Evolutionary conservation across 176 grass and related monocot genomes (phyloP).

Genomic region (Oryza coarctata): DNA sequence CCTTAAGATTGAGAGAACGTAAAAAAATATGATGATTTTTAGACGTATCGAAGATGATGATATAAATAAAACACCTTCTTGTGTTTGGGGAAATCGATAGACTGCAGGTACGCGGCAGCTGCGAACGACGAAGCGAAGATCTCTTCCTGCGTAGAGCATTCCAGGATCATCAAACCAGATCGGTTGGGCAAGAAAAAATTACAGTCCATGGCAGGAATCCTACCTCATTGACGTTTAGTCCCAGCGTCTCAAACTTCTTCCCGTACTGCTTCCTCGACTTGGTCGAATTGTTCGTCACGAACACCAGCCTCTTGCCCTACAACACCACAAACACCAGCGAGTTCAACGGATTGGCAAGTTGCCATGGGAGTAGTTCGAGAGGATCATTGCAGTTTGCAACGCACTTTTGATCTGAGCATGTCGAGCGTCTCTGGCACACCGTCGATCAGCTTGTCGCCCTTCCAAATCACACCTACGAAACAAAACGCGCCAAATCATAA

Average conservation of each 20-base stretch:
- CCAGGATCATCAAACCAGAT: neutral
- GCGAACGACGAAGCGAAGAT: conserved; percentile 99
- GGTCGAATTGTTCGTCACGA: conserved; percentile 96
- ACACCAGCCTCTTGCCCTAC: conserved; percentile 93
- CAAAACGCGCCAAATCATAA: neutral
- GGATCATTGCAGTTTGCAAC: neutral
- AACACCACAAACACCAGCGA: neutral
- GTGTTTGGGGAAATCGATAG: conserved; percentile 87
- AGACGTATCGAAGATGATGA: neutral
- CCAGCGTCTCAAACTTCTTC: conserved; percentile 86
- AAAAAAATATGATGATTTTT: too few relatives aligned
- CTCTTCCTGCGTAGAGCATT: conserved; percentile 61
- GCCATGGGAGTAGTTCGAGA: neutral
- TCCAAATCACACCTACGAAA: conserved; percentile 82
- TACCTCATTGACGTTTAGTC: conserved; percentile 75
- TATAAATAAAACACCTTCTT: conserved; percentile 59
- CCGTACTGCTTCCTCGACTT: conserved; percentile 98
- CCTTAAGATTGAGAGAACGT: too few relatives aligned
- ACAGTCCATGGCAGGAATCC: neutral
- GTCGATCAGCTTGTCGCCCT: conserved; percentile 93
- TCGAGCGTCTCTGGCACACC: conserved; percentile 87
- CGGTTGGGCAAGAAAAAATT: neutral
- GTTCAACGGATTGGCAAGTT: too few relatives aligned
- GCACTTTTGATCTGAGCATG: conserved; percentile 79
- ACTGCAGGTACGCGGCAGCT: conserved; percentile 86